Percentiles rank a stretch among this genome's conserved stretches.
phyloP scores from a whole-genome alignment of 129 eudicot species.

The Smallanthus sonchifolius region DNA sequence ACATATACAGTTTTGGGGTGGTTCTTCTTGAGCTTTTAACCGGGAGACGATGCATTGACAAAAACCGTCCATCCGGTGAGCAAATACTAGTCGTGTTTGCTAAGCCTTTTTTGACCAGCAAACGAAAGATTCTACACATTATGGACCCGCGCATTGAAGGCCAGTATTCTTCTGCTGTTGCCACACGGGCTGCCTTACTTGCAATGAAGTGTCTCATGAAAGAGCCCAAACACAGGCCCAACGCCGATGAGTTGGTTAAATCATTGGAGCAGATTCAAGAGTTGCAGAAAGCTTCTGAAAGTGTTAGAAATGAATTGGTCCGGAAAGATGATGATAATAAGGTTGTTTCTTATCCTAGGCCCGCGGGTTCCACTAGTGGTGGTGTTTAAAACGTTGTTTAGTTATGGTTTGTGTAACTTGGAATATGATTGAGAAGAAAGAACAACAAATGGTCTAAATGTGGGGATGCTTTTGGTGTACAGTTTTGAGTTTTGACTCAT shows the following conservation, averaged over 20 bases:
- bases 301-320: constrained; percentile 3
- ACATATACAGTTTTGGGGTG: constrained; percentile 28
- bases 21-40: constrained; percentile 23
- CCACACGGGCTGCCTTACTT: constrained; percentile 53
- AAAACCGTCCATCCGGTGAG: constrained; percentile 17
- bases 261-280: constrained; percentile 61
- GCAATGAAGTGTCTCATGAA: constrained; percentile 63
- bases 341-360: constrained; percentile 22
- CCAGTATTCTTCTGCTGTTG: constrained; percentile 53
- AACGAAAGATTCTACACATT: constrained; percentile 17
- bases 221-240: constrained; percentile 62
- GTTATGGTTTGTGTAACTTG: not conserved
- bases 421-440: not conserved
- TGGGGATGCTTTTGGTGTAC: not conserved
- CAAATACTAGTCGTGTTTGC: constrained; percentile 19
- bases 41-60: constrained; percentile 15
- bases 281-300: constrained; percentile 26
- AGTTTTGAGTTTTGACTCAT: constrained; percentile 1
- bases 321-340: constrained; percentile 10
- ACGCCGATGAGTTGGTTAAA: constrained; percentile 60
- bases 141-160: constrained; percentile 78
- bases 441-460: not conserved
- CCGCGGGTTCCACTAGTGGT: constrained; percentile 9
- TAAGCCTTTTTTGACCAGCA: not conserved
- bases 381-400: not conserved